These are phyloP conservation scores for Lasiodiplodia citricola DNA, from an alignment of 2,329 filamentous ascomycete species.

Conservation along the genomic window DNA sequence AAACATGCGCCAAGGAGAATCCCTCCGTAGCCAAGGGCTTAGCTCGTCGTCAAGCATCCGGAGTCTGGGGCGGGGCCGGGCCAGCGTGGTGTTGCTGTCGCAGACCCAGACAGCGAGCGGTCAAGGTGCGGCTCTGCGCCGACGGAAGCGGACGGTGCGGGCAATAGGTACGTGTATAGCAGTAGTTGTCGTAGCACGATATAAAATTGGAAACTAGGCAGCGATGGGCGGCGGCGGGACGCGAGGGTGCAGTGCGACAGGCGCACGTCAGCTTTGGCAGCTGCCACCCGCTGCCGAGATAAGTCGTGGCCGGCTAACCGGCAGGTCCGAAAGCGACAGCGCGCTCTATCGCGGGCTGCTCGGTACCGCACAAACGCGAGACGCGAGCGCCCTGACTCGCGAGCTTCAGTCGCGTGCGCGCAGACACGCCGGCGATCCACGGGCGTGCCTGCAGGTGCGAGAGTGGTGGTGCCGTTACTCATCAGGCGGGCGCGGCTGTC, in stretches of 20 bases:
- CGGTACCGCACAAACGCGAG: background rate
- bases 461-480: background rate
- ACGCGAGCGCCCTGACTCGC: background rate
- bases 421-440: background rate
- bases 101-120: background rate
- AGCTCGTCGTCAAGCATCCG: slow-evolving; percentile 4
- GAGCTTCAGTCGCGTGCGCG: background rate
- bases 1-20: background rate
- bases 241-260: slow-evolving; percentile 8
- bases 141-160: background rate
- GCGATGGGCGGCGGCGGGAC: background rate
- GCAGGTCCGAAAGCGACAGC: background rate
- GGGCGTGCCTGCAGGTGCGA: background rate
- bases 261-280: slow-evolving; percentile 1
- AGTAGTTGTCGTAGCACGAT: background rate
- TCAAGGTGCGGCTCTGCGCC: slow-evolving; percentile 1
- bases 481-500: background rate
- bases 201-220: slow-evolving; percentile 10
- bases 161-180: too few relatives aligned
- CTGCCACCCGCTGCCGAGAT: background rate
- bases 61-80: slow-evolving; percentile 12
- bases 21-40: background rate
- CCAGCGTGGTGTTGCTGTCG: background rate
- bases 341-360: background rate
- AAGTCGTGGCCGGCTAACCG: background rate